Conservation (phyloP, 441 rosid species). For the Isatis lusitanica region DNA sequence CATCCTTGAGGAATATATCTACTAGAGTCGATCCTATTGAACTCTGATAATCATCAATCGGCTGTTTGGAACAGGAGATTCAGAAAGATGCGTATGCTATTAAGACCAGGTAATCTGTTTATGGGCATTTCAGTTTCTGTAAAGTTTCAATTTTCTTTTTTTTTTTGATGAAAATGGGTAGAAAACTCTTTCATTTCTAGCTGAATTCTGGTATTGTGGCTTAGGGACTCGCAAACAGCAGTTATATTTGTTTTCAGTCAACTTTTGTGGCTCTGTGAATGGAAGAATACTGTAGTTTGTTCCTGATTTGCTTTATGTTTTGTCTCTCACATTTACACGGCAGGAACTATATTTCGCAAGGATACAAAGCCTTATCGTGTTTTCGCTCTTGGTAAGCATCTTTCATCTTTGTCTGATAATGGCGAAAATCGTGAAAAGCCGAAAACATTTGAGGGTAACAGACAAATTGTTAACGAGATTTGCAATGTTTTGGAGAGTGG, state of each 20-base stretch:
- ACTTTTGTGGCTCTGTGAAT: neutral
- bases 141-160: neutral
- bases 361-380: conserved; percentile 30
- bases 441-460: conserved; percentile 35
- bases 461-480: conserved; percentile 50
- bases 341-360: conserved; percentile 42
- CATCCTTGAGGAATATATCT: neutral
- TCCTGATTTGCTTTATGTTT: conserved; percentile 14
- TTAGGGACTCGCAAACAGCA: neutral
- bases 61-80: neutral
- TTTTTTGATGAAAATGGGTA: neutral
- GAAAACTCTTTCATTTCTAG: neutral
- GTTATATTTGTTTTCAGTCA: neutral
- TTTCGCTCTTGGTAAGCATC: conserved; percentile 31
- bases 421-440: conserved; percentile 38
- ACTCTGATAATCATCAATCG: conserved; percentile 1
- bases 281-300: neutral
- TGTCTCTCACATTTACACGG: conserved; percentile 11
- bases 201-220: neutral
- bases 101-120: conserved; percentile 42
- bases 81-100: conserved; percentile 38
- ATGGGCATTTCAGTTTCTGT: neutral
- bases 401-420: conserved; percentile 43
- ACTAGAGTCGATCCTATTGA: neutral
- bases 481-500: conserved; percentile 58